A percentile compares a stretch with the other conserved stretches of the same genome.
phyloP scores from a whole-genome alignment of 257 asterid genomes.

The Cordia subcordata region DNA sequence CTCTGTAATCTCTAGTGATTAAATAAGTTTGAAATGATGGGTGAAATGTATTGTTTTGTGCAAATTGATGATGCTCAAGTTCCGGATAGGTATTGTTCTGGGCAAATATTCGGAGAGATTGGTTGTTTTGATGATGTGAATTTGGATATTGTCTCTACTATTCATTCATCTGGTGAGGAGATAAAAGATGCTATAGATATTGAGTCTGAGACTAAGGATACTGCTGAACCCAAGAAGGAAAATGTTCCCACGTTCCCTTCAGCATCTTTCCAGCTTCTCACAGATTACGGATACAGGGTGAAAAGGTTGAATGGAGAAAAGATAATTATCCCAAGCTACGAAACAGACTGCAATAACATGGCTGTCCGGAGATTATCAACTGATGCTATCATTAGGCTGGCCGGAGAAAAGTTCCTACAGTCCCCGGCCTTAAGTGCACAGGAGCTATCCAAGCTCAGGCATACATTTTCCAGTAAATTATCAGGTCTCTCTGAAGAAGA shows the following conservation, averaged over 20 bases:
- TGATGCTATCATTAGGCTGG: conserved; percentile 36
- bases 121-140: conserved; percentile 14
- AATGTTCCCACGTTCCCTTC: conserved; percentile 13
- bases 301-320: conserved; percentile 28
- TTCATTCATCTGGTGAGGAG: conserved; percentile 12
- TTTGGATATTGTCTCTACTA: conserved; percentile 17
- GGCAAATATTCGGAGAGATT: background rate
- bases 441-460: conserved; percentile 29
- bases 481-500: conserved; percentile 15
- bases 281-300: conserved; percentile 33
- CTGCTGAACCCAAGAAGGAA: conserved; percentile 13
- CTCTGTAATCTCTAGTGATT: no score
- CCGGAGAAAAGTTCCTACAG: conserved; percentile 48
- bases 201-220: conserved; percentile 5
- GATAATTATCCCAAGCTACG: conserved; percentile 9
- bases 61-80: no score
- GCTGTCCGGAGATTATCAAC: conserved; percentile 15
- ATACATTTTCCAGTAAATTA: conserved; percentile 17
- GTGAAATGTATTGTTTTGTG: no score
- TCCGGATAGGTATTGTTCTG: no score
- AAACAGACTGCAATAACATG: background rate
- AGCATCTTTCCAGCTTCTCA: conserved; percentile 28
- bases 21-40: no score
- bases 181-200: background rate
- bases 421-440: conserved; percentile 13